A percentile compares a stretch with the other conserved stretches of the same genome.
phyloP scores from a whole-genome alignment of 2,329 filamentous ascomycete species.

The Metarhizium humberi region DNA sequence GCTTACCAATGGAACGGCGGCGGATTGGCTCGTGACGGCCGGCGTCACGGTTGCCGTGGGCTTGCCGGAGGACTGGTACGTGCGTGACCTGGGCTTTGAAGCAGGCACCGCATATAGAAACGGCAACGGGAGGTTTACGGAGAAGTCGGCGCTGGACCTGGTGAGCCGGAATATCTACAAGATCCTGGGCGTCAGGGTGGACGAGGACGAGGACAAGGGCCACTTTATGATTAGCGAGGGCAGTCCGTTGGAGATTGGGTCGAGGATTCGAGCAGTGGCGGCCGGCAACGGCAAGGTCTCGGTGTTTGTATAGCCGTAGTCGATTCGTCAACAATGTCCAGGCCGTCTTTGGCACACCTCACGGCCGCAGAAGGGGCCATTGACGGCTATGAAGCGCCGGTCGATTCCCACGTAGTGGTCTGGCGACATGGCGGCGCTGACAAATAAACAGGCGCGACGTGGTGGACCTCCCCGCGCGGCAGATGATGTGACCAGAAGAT shows the following conservation, averaged over 20 bases:
- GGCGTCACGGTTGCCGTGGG: constrained; percentile 51
- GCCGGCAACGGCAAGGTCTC: constrained; percentile 20
- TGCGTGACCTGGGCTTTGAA: constrained; percentile 48
- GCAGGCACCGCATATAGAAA: constrained; percentile 53
- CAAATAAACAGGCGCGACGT: too few relatives aligned
- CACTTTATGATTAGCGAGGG: constrained; percentile 58
- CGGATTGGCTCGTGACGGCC: constrained; percentile 47
- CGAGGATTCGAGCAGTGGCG: constrained; percentile 43
- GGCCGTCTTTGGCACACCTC: too few relatives aligned
- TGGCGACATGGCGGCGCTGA: too few relatives aligned
- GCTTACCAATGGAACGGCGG: constrained; percentile 53
- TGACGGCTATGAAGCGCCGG: too few relatives aligned
- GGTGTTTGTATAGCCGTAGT: constrained; percentile 22
- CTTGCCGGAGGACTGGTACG: constrained; percentile 51
- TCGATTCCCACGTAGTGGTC: too few relatives aligned
- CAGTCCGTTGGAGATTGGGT: constrained; percentile 50
- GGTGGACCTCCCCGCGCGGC: too few relatives aligned
- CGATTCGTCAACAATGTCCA: too few relatives aligned
- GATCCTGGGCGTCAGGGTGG: constrained; percentile 40
- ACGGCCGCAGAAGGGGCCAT: too few relatives aligned
- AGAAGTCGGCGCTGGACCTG: constrained; percentile 46
- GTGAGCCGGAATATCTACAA: constrained; percentile 48
- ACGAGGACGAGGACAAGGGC: constrained; percentile 15
- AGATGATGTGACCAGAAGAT: too few relatives aligned
- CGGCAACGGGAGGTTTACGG: constrained; percentile 39